Conservation (phyloP, 2,329 filamentous ascomycete species). For the Penicillium sp. region DNA sequence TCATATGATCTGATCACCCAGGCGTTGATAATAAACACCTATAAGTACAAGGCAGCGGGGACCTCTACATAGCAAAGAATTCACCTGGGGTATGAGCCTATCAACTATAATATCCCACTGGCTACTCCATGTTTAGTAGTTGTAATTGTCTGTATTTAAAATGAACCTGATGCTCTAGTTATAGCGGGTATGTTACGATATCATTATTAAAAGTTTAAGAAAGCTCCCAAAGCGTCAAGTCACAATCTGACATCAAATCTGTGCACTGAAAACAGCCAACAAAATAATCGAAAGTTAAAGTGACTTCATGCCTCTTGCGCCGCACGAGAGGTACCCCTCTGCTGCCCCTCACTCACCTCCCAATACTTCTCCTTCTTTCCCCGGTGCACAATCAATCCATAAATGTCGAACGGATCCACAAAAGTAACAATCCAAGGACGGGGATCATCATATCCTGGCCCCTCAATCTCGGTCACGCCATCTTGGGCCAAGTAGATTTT, state of each 20-base stretch:
- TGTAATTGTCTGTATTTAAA: not conserved
- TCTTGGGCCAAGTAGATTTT: conserved; percentile 55
- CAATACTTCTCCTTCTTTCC: conserved; percentile 44
- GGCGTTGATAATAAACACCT: not conserved
- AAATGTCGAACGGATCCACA: conserved; percentile 47
- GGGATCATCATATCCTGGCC: conserved; percentile 53
- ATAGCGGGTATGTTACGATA: not conserved
- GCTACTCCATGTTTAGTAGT: not conserved
- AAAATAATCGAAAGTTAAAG: not conserved
- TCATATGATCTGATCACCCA: conserved; percentile 2
- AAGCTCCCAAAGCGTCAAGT: not conserved
- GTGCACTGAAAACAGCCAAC: not conserved
- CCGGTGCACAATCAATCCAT: conserved; percentile 36
- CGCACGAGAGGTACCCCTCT: not conserved
- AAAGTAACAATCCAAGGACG: conserved; percentile 48
- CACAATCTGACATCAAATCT: not conserved
- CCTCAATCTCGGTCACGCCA: conserved; percentile 54
- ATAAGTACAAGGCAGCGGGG: not conserved
- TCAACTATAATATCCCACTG: no score
- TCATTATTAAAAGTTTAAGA: not conserved
- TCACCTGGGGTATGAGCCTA: no score
- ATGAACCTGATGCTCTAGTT: not conserved
- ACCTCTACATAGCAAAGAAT: no score
- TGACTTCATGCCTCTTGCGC: conserved; percentile 1
- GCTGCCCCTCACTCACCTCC: conserved; percentile 27